Base-by-base conservation (phyloP, 805 yeast species). In the Hanseniaspora guilliermondii region DNA sequence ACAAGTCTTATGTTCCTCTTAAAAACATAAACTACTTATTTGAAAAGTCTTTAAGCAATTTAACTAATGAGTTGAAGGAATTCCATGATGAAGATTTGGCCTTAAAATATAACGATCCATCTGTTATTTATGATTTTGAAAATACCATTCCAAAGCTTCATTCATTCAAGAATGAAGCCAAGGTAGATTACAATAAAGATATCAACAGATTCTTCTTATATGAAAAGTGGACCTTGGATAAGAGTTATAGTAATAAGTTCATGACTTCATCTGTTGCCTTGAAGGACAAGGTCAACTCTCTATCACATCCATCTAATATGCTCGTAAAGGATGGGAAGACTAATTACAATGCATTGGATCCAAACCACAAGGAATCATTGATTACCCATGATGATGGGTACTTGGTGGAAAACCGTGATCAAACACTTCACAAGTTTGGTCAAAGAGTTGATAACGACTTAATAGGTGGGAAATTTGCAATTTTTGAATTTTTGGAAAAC, bases 401-500 rank as follows among this genome's bases (percentile, higher is more conserved):
- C 27, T 49, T 49, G 19, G 6, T 27, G 17, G 25, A 49, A 21
- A 17, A 25, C 17, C 24, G 47, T n/a, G 25, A 24, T 9, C 14
- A 44, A n/a, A 17, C 11, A 2, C 3, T 44, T 25, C 22, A 32
- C 47, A 39, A 49, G 36, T 49, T 49, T 49, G 53, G 47, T 8
- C 12, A 14, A 17, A 37, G 22, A 33, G 5, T 40, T 4, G 53
- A 49, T 21, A 27, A 33, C 4, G 47, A 40, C 24, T 9, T 49
- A 24, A 32, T 49, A n/a, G 53, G 53, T 40, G 53, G 53, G 40
- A 49, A 49, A 21, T 49, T n/a, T 22, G 35, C 35, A 6, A 33
- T 49, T 14, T 40, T 49, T 32, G 97, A 93, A 71, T 80, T 97
- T 72, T 69, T 93, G 53, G 98, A 93, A 70, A 80, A 84, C 55